phyloP scores from a whole-genome alignment of 164 flowering plant species.

The Buxus sempervirens region DNA sequence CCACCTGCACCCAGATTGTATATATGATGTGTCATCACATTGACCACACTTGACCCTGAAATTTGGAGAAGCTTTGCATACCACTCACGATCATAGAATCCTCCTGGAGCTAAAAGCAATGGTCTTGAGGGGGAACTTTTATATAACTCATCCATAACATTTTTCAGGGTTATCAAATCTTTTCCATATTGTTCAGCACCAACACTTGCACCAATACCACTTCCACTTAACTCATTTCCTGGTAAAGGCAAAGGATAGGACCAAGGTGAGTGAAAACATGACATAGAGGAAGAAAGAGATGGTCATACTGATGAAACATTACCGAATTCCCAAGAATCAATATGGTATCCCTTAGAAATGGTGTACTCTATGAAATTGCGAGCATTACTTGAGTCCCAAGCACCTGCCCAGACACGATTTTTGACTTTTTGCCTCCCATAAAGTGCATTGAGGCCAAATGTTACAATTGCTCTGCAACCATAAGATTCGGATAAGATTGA shows the following conservation, averaged over 20 bases:
- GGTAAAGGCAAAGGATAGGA: neutral
- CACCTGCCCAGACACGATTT: slow-evolving; percentile 56
- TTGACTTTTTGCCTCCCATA: slow-evolving; percentile 53
- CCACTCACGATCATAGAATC: slow-evolving; percentile 73
- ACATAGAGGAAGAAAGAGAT: neutral
- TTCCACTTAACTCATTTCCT: slow-evolving; percentile 96
- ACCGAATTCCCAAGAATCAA: slow-evolving; percentile 98
- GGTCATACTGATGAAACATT: slow-evolving; percentile 2
- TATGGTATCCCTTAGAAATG: slow-evolving; percentile 60
- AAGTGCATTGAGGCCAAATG: slow-evolving; percentile 91
- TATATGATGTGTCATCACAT: slow-evolving; percentile 77
- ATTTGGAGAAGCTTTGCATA: slow-evolving; percentile 61
- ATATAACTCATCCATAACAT: slow-evolving; percentile 51
- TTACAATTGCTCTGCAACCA: slow-evolving; percentile 60
- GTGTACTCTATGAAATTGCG: slow-evolving; percentile 66
- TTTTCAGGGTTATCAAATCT: slow-evolving; percentile 59
- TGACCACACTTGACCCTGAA: slow-evolving; percentile 55
- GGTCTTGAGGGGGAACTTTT: slow-evolving; percentile 38
- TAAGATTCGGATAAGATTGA: slow-evolving; percentile 8
- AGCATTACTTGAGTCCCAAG: slow-evolving; percentile 75
- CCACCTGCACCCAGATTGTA: slow-evolving; percentile 80
- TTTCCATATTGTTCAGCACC: slow-evolving; percentile 63
- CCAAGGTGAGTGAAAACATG: slow-evolving; percentile 3
- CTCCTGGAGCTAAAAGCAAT: slow-evolving; percentile 85
- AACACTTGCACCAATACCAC: slow-evolving; percentile 74